Base-by-base conservation (phyloP, 1,139 yeast genomes). In the Suhomyces ambrosiae region DNA sequence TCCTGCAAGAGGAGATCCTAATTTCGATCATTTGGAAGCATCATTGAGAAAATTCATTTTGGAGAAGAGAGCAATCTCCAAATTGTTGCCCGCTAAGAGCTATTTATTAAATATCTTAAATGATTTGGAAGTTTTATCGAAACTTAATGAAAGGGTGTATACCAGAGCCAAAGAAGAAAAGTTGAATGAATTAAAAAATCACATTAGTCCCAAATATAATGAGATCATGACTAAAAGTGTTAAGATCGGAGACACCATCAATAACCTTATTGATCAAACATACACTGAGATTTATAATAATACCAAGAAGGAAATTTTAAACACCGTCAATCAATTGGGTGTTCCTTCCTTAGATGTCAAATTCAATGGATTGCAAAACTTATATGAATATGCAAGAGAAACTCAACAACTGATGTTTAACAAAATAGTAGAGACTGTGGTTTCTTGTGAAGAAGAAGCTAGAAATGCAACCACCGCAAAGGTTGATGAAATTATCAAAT, bases 11-110 rank as follows among this genome's bases (percentile, higher is more conserved):
- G 42, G 45, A 21, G 56, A 74, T 43, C 88, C 89, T 1, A 83
- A 87, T 52, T 90, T 92, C 58, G 96, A 87, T 50, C 79, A 79
- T 35, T 68, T 94, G 45, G 97, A 94, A 54, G 83, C 86, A 6
- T 82, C 95, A 1, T 68, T 94, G 42, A 76, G 97, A 38, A 83
- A 82, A 49, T 94, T 94, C 58, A 82, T 94, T 5, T 71, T 94
- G 26, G 96, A 90, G 49, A 92, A 90, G 54, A 76, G 98, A 51
- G 82, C 97, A 0, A 63, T 86, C 12, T 89, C 97, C 0, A 94
- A 94, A 59, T 68, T 94, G 16, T 76, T 88, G 29, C 99, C 99
- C 0, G 97, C 97, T 0, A 89, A 90, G 56, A 89, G 84, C 15
- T 94, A 86, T 52, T 64, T 92, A 24, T 47, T 72, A 16, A 90